phyloP scores from a whole-genome alignment of 2,329 filamentous ascomycete genomes.

The Botrytis tulipae region DNA sequence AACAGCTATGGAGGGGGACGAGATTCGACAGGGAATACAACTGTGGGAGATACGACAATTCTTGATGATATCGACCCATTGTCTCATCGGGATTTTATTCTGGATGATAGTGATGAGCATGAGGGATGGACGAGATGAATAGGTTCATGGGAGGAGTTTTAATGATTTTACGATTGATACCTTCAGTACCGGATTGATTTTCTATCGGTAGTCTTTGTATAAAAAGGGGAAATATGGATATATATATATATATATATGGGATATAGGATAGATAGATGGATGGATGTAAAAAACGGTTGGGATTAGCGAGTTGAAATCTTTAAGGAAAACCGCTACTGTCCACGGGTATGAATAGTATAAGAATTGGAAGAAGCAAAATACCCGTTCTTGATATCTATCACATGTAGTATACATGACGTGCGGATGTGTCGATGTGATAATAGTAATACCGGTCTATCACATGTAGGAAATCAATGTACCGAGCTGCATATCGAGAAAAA shows the following conservation, averaged over 20 bases:
- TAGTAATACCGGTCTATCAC: not conserved
- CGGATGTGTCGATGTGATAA: not conserved
- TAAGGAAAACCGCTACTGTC: not conserved
- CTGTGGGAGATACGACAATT: not conserved
- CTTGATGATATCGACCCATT: not conserved
- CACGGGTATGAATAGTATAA: not conserved
- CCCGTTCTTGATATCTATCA: not conserved
- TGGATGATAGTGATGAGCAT: slow-evolving; percentile 17
- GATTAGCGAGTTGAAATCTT: not conserved
- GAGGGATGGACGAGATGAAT: slow-evolving; percentile 5
- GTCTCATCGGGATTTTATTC: slow-evolving; percentile 4
- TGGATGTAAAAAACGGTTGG: not conserved
- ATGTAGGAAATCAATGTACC: not conserved
- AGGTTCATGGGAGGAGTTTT: not conserved
- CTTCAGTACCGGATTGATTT: not conserved
- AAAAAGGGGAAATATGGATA: not conserved
- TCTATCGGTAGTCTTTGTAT: not conserved
- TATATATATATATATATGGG: not conserved
- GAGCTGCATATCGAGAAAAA: not conserved
- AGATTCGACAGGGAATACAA: not conserved
- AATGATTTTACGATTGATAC: slow-evolving; percentile 15
- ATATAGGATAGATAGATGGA: not conserved
- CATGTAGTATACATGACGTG: not conserved
- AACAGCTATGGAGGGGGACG: not conserved
- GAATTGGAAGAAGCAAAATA: not conserved